phyloP scores from a whole-genome alignment of 1,284 basidiomycete genomes.

The Vanrija pseudolonga region DNA sequence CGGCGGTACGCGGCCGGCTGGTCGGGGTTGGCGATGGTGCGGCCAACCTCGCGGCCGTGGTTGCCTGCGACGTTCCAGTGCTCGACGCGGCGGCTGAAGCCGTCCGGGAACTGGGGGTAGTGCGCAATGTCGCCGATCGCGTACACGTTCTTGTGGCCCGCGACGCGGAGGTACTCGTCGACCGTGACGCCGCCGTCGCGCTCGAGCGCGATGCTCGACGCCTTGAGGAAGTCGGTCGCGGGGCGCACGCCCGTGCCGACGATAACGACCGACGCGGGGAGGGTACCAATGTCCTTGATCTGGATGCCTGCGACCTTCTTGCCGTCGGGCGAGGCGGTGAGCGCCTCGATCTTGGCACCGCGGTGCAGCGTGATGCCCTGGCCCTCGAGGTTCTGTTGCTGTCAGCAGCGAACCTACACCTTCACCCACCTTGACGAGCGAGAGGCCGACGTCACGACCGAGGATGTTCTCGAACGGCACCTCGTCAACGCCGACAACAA shows the following conservation, averaged over 20 bases:
- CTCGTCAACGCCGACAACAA: conserved; percentile 81
- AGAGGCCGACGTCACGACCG: conserved; percentile 74
- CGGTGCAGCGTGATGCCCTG: conserved; percentile 83
- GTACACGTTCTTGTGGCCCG: conserved; percentile 63
- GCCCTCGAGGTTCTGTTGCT: conserved; percentile 67
- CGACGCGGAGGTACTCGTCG: conserved; percentile 71
- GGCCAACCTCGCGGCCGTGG: conserved; percentile 78
- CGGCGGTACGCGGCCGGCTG: conserved; percentile 54
- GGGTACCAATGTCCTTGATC: conserved; percentile 61
- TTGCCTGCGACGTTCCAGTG: conserved; percentile 67
- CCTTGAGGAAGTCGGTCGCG: conserved; percentile 76
- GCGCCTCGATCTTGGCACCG: conserved; percentile 67
- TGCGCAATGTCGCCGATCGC: conserved; percentile 89
- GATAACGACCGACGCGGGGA: conserved; percentile 75
- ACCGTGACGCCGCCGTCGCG: conserved; percentile 77
- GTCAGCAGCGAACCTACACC: conserved; percentile 1
- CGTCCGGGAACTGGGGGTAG: conserved; percentile 61
- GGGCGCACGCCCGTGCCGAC: conserved; percentile 88
- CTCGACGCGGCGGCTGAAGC: conserved; percentile 23
- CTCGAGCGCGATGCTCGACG: conserved; percentile 61
- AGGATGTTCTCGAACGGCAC: conserved; percentile 78
- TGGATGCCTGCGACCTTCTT: conserved; percentile 52
- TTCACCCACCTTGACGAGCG: conserved; percentile 65
- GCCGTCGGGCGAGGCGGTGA: conserved; percentile 54
- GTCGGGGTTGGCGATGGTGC: conserved; percentile 55